Base-by-base conservation (phyloP, 257 asterid genomes). In the Solanum megistacrolobum region DNA sequence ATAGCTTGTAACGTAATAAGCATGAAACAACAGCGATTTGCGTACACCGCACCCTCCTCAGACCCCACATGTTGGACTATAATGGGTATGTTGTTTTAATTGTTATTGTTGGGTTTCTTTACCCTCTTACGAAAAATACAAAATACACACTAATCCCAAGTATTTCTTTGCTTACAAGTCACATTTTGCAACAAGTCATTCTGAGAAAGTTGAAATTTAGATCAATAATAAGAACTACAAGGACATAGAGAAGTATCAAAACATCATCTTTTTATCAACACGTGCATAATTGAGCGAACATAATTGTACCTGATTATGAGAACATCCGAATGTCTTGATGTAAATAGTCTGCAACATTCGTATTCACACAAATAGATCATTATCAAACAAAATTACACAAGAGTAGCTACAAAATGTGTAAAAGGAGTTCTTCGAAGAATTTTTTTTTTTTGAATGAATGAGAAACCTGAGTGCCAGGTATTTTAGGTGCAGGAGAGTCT, bases 261-360 rank as follows among this genome's bases (percentile, higher is more conserved):
- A 5, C 5, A 74, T 74, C 34, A 46, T 27, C 5, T 43, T 27
- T 46, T 12, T 29, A 8, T 46, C 36, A 85, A 10, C 11, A 31
- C 10, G 58, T 9, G 31, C 25, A 71, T 73, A 48, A 29, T n/a
- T 46, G 25, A 72, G 21, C 9, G 34, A 31, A 71, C n/a, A 71
- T 27, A 10, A 34, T 35, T 46, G 52, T 84, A 96, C 99, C 99
- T 94, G 98, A 90, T 95, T 95, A 89, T 95, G 99, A 21, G 98
- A 96, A 79, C 99, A 96, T 25, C 98, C 99, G 88, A 96, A 96
- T 55, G 98, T 96, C 93, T 95, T 96, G 86, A 96, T 90, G 90
- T 94, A 95, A 90, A 96, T 94, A 58, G 98, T 93, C 99, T 95
- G 95, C 94, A 91, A 86, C 38, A 55, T 18, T 20, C 39, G 38